Evolutionary conservation across 768 basidiomycete genomes (phyloP).

Genomic region (Pisolithus microcarpus): DNA sequence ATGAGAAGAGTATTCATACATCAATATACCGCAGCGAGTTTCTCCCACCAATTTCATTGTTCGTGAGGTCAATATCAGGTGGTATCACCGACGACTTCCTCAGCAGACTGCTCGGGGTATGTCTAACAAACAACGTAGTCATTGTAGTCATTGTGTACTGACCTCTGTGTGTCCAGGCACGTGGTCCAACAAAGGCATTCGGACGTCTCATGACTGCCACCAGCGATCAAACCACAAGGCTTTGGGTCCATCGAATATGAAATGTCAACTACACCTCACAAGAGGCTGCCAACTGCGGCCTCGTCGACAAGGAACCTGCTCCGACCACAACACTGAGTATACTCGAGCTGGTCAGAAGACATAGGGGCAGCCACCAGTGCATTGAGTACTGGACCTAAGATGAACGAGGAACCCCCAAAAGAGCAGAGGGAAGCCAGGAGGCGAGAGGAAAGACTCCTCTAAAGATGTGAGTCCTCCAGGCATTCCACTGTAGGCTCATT

Average conservation of each 20-base stretch:
- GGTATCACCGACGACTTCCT: no score
- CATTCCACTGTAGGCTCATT: background rate
- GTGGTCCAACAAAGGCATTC: conserved; percentile 78
- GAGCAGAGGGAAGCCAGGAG: conserved; percentile 70
- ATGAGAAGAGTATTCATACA: no score
- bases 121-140: no score
- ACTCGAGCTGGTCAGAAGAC: conserved; percentile 58
- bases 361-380: conserved; percentile 31
- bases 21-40: no score
- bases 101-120: no score
- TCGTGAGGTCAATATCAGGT: no score
- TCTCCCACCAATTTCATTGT: no score
- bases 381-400: conserved; percentile 42
- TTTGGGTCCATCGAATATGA: conserved; percentile 97
- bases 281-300: conserved; percentile 65
- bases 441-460: conserved; percentile 77
- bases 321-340: conserved; percentile 49
- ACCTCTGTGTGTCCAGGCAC: no score
- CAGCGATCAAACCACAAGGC: conserved; percentile 88
- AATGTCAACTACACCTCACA: conserved; percentile 66
- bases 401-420: conserved; percentile 84
- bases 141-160: no score
- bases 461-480: conserved; percentile 58
- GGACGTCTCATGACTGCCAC: conserved; percentile 89
- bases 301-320: conserved; percentile 58